These are phyloP conservation scores for Asterophora lycoperdoides DNA, from an alignment of 768 basidiomycete genomes.

Conservation along the genomic window DNA sequence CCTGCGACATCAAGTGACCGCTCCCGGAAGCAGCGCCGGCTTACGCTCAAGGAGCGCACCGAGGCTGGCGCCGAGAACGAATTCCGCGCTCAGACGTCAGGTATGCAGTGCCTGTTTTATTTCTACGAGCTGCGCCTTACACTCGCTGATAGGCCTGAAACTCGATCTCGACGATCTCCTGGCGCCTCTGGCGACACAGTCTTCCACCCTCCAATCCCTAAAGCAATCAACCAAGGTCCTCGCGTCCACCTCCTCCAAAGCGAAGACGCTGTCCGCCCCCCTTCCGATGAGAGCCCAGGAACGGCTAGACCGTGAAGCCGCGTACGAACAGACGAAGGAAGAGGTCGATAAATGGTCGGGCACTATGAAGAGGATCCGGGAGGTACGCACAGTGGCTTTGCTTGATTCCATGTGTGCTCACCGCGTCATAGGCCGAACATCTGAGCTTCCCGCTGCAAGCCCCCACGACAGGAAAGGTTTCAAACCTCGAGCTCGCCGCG, in stretches of 20 bases:
- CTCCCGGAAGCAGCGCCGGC: slow-evolving; percentile 50
- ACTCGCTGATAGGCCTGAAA: slow-evolving; percentile 41
- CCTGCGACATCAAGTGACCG: slow-evolving; percentile 21
- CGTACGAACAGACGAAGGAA: slow-evolving; percentile 88
- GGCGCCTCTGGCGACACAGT: slow-evolving; percentile 61
- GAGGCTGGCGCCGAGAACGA: slow-evolving; percentile 81
- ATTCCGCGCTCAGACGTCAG: slow-evolving; percentile 55
- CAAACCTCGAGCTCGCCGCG: slow-evolving; percentile 71
- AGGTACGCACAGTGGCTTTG: slow-evolving; percentile 45
- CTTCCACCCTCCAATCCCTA: slow-evolving; percentile 56
- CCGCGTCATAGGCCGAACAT: slow-evolving; percentile 63
- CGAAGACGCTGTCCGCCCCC: slow-evolving; percentile 73
- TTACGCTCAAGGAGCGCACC: slow-evolving; percentile 62
- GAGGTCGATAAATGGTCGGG: slow-evolving; percentile 93
- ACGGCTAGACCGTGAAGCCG: slow-evolving; percentile 86
- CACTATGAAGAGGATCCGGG: slow-evolving; percentile 88
- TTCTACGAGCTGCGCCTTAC: not conserved
- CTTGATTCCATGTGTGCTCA: slow-evolving; percentile 6
- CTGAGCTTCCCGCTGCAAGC: slow-evolving; percentile 83
- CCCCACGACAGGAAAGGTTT: slow-evolving; percentile 47
- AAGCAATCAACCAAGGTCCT: slow-evolving; percentile 69
- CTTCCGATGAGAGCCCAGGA: slow-evolving; percentile 85
- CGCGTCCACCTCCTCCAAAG: slow-evolving; percentile 44
- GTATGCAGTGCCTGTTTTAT: slow-evolving; percentile 25
- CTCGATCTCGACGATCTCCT: slow-evolving; percentile 73